phyloP scores from a whole-genome alignment of 768 basidiomycete species.

The Lactarius pseudohatsudake region DNA sequence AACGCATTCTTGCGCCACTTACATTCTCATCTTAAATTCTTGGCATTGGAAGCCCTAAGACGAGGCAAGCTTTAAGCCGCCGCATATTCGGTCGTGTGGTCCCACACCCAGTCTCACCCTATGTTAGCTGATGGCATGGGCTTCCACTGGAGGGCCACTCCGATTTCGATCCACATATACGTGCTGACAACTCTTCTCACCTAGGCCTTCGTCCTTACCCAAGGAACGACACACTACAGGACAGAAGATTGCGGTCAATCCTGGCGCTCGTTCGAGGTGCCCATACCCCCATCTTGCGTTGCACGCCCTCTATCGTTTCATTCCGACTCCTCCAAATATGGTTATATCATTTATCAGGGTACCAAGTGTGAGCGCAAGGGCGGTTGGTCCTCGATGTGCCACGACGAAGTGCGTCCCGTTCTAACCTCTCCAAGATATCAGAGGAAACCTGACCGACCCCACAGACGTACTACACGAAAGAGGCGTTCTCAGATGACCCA shows the following conservation, averaged over 20 bases:
- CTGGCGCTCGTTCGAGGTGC: conserved; percentile 81
- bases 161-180: neutral
- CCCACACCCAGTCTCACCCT: neutral
- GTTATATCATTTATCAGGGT: conserved; percentile 79
- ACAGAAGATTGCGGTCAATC: conserved; percentile 85
- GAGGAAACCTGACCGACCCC: conserved; percentile 12
- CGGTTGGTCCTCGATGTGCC: conserved; percentile 59
- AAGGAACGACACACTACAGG: conserved; percentile 75
- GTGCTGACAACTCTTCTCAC: conserved; percentile 6
- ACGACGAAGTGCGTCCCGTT: conserved; percentile 60
- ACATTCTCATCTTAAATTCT: neutral
- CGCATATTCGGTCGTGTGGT: neutral
- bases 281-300: conserved; percentile 56
- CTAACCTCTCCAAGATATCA: neutral
- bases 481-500: conserved; percentile 68
- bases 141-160: neutral
- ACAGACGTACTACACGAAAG: conserved; percentile 87
- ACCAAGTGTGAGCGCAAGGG: conserved; percentile 51
- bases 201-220: conserved; percentile 86
- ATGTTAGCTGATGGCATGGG: too few relatives aligned
- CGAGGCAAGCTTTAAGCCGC: neutral
- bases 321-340: conserved; percentile 66
- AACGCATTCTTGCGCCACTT: neutral
- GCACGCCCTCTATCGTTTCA: conserved; percentile 82
- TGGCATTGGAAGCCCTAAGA: neutral